Evolutionary conservation across 2,329 filamentous ascomycete genomes (phyloP).

Genomic region (Chaetomium globosum): DNA sequence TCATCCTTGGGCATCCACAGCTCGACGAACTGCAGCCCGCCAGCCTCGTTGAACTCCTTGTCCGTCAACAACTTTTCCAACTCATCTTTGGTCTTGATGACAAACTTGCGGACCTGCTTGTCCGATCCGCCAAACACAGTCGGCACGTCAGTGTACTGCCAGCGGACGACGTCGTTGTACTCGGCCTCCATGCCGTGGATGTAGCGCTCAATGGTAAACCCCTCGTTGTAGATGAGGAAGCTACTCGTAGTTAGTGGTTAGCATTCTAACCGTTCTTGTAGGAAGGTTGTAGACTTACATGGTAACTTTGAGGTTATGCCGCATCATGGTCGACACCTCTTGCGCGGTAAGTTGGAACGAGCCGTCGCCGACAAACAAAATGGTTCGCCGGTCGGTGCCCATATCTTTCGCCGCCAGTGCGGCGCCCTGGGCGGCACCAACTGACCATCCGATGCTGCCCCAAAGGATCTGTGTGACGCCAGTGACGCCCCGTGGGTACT

Average conservation of each 20-base stretch:
- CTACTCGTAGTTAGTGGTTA: constrained; percentile 40
- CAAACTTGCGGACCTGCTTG: constrained; percentile 62
- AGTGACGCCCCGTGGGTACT: constrained; percentile 75
- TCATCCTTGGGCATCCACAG: constrained; percentile 79
- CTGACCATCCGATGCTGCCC: constrained; percentile 67
- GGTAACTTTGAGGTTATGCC: constrained; percentile 72
- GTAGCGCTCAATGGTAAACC: constrained; percentile 85
- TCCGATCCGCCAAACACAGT: constrained; percentile 66
- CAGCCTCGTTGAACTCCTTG: constrained; percentile 61
- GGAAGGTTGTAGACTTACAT: constrained; percentile 55
- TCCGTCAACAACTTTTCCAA: constrained; percentile 67
- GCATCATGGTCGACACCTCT: constrained; percentile 81
- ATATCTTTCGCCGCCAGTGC: constrained; percentile 73
- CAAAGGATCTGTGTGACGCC: constrained; percentile 78
- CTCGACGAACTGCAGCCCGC: constrained; percentile 72
- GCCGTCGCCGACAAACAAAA: constrained; percentile 88
- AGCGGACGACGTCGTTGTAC: constrained; percentile 80
- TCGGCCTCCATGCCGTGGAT: constrained; percentile 79
- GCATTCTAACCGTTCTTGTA: not conserved
- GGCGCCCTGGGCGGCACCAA: constrained; percentile 64
- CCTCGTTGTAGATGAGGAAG: constrained; percentile 84
- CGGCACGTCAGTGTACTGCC: constrained; percentile 72
- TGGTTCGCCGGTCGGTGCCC: constrained; percentile 62
- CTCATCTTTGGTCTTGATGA: constrained; percentile 69
- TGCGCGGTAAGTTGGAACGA: constrained; percentile 84